Percentiles rank a stretch among this genome's conserved stretches.
phyloP scores from a whole-genome alignment of 2,329 filamentous ascomycete genomes.

The Ramichloridium luteum region DNA sequence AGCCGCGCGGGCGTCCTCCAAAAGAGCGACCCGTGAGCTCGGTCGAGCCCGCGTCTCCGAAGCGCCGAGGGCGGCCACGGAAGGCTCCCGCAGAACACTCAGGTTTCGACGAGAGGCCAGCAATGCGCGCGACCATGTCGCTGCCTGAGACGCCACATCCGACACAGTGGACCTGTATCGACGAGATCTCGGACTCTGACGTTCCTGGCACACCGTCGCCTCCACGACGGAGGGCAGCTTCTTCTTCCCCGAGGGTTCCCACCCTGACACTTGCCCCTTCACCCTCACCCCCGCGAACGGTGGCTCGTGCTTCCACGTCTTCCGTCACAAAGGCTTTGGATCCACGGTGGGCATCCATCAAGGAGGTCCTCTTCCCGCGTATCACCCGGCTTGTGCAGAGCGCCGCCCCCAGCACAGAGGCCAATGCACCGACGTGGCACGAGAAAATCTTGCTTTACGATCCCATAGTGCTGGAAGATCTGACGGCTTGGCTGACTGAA shows the following conservation, averaged over 20 bases:
- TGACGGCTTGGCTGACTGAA: constrained; percentile 67
- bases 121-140: constrained; percentile 1
- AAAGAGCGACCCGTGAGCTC: constrained; percentile 6
- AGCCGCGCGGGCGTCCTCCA: constrained; percentile 16
- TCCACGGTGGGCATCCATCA: constrained; percentile 22
- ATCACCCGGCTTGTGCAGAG: constrained; percentile 39
- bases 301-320: constrained; percentile 1
- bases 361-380: constrained; percentile 30
- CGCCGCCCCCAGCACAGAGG: constrained; percentile 30
- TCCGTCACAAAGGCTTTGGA: constrained; percentile 16
- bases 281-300: constrained; percentile 6
- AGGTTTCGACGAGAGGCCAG: too few relatives aligned
- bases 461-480: constrained; percentile 75
- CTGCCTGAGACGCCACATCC: background rate
- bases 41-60: constrained; percentile 3
- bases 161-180: constrained; percentile 13
- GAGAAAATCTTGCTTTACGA: constrained; percentile 93
- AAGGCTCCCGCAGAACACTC: too few relatives aligned
- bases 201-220: constrained; percentile 21
- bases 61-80: constrained; percentile 9
- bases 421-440: constrained; percentile 54
- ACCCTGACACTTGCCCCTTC: constrained; percentile 13
- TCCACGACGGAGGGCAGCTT: constrained; percentile 18
- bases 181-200: constrained; percentile 25
- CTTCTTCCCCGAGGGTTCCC: constrained; percentile 12